A percentile compares a stretch with the other conserved stretches of the same genome.
phyloP scores from a whole-genome alignment of 1,284 basidiomycete species.

The Golubevia sp. region DNA sequence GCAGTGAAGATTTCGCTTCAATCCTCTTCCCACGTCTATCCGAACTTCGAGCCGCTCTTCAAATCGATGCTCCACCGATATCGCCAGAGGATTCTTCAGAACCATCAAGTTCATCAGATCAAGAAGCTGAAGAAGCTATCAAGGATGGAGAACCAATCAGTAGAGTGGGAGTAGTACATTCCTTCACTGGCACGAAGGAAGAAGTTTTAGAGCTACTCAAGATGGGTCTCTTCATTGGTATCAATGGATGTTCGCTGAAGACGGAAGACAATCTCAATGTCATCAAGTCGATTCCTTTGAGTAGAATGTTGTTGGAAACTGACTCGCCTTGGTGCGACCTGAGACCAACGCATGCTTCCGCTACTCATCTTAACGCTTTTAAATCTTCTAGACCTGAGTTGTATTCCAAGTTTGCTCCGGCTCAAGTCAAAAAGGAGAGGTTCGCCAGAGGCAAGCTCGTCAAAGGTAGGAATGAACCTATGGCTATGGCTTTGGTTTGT shows the following conservation, averaged over 20 bases:
- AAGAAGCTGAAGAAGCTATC: no score
- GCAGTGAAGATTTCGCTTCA: constrained; percentile 70
- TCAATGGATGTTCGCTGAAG: constrained; percentile 77
- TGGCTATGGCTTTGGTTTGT: constrained; percentile 74
- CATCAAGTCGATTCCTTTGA: constrained; percentile 70
- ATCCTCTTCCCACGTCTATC: constrained; percentile 65
- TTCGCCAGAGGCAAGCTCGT: constrained; percentile 70
- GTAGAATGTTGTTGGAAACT: constrained; percentile 80
- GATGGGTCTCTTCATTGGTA: constrained; percentile 33
- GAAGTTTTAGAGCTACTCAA: constrained; percentile 74
- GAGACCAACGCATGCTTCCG: constrained; percentile 77
- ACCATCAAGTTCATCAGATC: no score
- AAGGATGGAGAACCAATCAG: no score
- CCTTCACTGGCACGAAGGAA: constrained; percentile 75
- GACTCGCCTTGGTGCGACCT: constrained; percentile 85
- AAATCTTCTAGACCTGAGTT: constrained; percentile 62
- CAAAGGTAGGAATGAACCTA: constrained; percentile 83
- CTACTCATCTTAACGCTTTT: constrained; percentile 68
- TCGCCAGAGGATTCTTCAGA: no score
- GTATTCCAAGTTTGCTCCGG: constrained; percentile 67
- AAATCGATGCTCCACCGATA: no score
- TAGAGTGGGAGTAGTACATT: constrained; percentile 72
- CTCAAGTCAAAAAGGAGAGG: constrained; percentile 71
- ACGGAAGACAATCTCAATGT: constrained; percentile 74
- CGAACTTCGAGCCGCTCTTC: not conserved